These are phyloP conservation scores for Xylaria hypoxylon DNA, from an alignment of 2,329 filamentous ascomycete genomes.

Conservation along the genomic window DNA sequence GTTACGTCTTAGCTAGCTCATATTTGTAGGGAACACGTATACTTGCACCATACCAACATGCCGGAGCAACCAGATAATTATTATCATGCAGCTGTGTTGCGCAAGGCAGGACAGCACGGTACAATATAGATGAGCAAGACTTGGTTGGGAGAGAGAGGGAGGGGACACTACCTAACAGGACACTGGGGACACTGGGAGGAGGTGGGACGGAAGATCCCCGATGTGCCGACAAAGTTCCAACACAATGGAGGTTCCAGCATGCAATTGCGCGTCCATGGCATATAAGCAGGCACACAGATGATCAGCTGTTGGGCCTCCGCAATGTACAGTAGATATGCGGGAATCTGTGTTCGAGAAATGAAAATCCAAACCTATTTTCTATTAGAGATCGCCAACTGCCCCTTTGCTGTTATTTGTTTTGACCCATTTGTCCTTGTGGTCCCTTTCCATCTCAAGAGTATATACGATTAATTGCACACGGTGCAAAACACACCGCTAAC, in stretches of 20 bases:
- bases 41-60: conserved; percentile 15
- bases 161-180: too few relatives aligned
- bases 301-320: conserved; percentile 15
- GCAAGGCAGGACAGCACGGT: conserved; percentile 12
- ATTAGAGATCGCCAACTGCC: conserved; percentile 28
- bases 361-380: conserved; percentile 33
- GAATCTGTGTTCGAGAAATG: conserved; percentile 33
- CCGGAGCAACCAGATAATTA: conserved; percentile 8
- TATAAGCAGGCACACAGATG: conserved; percentile 28
- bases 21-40: conserved; percentile 6
- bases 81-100: conserved; percentile 10
- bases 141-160: not conserved
- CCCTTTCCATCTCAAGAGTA: conserved; percentile 3
- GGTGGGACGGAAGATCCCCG: conserved; percentile 41
- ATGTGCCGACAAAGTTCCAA: conserved; percentile 46
- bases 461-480: conserved; percentile 2
- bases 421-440: conserved; percentile 14
- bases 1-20: not conserved
- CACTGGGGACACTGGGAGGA: not conserved
- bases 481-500: conserved; percentile 5
- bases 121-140: conserved; percentile 7
- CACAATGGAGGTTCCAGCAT: conserved; percentile 42
- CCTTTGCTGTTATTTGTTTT: conserved; percentile 19
- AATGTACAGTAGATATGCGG: conserved; percentile 16
- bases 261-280: conserved; percentile 36